Percentiles rank a stretch among this genome's conserved stretches.
Evolutionary conservation across 352 stramenopile genomes (phyloP).

Genomic region (Globisporangium viniferum): DNA sequence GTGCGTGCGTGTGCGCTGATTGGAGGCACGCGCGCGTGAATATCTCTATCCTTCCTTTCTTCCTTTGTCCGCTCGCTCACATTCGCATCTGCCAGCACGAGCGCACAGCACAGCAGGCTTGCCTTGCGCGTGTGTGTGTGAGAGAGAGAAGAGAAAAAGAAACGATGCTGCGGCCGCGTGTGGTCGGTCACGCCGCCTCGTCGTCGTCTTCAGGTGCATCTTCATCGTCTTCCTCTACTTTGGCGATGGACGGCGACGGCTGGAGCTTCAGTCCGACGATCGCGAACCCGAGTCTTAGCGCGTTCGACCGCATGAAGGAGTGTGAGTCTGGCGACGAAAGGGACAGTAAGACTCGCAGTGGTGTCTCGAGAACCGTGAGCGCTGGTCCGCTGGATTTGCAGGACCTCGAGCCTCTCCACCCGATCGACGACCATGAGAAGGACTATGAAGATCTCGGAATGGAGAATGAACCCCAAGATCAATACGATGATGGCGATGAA

Average conservation of each 20-base stretch:
- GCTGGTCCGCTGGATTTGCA: constrained; percentile 4
- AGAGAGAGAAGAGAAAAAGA: neutral
- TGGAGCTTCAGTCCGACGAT: constrained; percentile 7
- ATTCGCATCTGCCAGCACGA: neutral
- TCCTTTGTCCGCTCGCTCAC: neutral
- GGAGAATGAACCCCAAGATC: neutral
- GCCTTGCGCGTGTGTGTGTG: neutral
- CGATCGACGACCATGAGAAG: neutral
- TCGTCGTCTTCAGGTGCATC: neutral
- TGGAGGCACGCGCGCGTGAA: neutral
- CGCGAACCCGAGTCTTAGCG: neutral
- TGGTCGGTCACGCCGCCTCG: neutral
- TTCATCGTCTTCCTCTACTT: neutral
- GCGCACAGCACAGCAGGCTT: neutral
- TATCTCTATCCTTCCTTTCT: neutral
- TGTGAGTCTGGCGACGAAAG: neutral
- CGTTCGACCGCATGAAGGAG: constrained; percentile 1
- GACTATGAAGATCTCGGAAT: neutral
- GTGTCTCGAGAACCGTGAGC: neutral
- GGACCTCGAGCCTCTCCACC: neutral
- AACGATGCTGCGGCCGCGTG: neutral
- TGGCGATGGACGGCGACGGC: neutral
- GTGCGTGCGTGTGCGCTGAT: too few relatives aligned
- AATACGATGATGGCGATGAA: neutral
- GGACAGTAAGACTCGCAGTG: neutral